Base-by-base conservation (phyloP, 2,329 filamentous ascomycete species). In the Neofusicoccum umdonicola region DNA sequence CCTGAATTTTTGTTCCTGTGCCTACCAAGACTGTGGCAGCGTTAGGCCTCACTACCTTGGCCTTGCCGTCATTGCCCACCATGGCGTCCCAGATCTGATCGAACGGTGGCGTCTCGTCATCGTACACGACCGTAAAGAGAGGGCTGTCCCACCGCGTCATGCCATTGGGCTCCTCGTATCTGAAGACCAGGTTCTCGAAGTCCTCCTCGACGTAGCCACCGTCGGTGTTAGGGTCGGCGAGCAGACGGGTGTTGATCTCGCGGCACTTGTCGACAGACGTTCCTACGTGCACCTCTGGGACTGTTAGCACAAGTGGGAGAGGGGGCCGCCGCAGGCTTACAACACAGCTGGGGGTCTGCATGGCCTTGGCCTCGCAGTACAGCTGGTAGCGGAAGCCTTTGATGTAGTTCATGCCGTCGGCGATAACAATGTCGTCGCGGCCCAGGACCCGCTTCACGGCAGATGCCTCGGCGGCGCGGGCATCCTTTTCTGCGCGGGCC, bases 311-410 rank as follows among this genome's bases (percentile, higher is more conserved):
- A 12, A 13, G 19, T 8, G 7, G 8, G 34, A 12, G 7, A 12
- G 12, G 31, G 62, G 15, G 34, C 37, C 8, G 9, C 35, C 37
- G 61, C n/a, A 11, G 37, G 75, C 82, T 74, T 74, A 95, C 80
- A 64, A 95, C 87, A 71, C 90, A 93, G 76, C 86, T 90, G 3
- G 90, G 86, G 3, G 91, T 95, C 67, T 88, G 81, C 62, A 91
- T 80, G 54, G 91, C 91, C 78, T 95, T 95, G 42, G 91, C 87
- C 78, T 95, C 91, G 79, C 91, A 94, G 76, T 89, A 90, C 22
- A 96, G 81, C 81, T 96, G 91, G 75, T 96, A 96, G 56, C 92
- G 84, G 86, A 91, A 95, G 42, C 91, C 92, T 77, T 95, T 95
- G 79, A 96, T 96, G 78, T 95, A 96, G 77, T 95, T 95, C 66